These are phyloP conservation scores for Alternaria panax DNA, from an alignment of 2,329 filamentous ascomycete genomes.

Conservation along the genomic window DNA sequence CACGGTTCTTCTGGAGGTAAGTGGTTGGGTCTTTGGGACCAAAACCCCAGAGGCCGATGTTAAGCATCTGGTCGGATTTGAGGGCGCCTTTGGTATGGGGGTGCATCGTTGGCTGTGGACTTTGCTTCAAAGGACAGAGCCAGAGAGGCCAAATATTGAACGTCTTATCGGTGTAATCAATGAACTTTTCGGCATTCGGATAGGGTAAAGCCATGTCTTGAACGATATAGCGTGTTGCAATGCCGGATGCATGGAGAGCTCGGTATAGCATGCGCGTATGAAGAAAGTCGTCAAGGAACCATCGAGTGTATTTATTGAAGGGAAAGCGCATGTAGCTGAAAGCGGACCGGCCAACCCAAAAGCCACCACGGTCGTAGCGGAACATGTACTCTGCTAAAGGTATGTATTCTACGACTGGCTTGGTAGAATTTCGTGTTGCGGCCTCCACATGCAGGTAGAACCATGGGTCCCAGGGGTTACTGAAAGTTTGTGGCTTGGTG, in stretches of 20 bases:
- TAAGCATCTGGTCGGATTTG: slow-evolving; percentile 55
- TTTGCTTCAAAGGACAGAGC: slow-evolving; percentile 56
- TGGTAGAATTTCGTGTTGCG: slow-evolving; percentile 42
- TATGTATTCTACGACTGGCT: slow-evolving; percentile 61
- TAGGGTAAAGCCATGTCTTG: slow-evolving; percentile 66
- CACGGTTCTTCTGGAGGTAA: slow-evolving; percentile 64
- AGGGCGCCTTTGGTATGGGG: slow-evolving; percentile 41
- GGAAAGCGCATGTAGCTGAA: slow-evolving; percentile 70
- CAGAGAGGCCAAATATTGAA: slow-evolving; percentile 58
- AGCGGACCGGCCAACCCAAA: slow-evolving; percentile 70
- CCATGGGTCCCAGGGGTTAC: slow-evolving; percentile 57
- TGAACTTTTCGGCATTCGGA: slow-evolving; percentile 53
- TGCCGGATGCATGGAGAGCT: slow-evolving; percentile 67
- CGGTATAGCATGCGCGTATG: slow-evolving; percentile 71
- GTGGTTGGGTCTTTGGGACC: slow-evolving; percentile 55
- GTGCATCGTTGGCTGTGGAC: slow-evolving; percentile 44
- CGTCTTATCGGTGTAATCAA: slow-evolving; percentile 51
- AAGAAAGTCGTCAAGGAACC: slow-evolving; percentile 67
- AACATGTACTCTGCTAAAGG: slow-evolving; percentile 73
- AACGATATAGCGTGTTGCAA: slow-evolving; percentile 67
- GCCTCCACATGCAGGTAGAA: slow-evolving; percentile 59
- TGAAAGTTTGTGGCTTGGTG: slow-evolving; percentile 50
- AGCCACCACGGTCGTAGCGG: slow-evolving; percentile 73
- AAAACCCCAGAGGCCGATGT: slow-evolving; percentile 78
- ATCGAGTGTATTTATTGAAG: slow-evolving; percentile 70